Base-by-base conservation (phyloP, 2,329 filamentous ascomycete species). In the Elsinoe arachidis region DNA sequence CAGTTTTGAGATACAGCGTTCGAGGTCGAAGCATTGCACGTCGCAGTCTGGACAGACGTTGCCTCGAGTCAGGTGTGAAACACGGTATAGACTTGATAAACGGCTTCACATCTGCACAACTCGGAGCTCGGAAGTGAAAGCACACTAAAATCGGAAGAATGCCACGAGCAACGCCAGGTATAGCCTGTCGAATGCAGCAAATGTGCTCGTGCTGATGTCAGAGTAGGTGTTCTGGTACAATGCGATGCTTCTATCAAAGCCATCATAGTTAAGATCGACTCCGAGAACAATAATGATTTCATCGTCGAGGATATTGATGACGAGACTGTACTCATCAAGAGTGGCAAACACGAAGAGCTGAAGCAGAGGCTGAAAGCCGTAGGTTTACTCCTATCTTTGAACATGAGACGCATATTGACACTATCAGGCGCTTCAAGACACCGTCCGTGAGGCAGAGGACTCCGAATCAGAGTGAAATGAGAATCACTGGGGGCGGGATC, bases 161-260 rank as follows among this genome's bases (percentile, higher is more conserved):
- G 64, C 64, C 64, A 21, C 60, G 63, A 26, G 64, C 64, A 15
- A 61, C 61, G 15, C 59, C 61, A 56, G 64, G 64, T 66, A 61
- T 39, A 56, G 2, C 3, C 5, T 5, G 21, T 58, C 15, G 30
- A 26, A 2, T 14, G 12, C 14, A 15, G 21, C 6, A 26, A 10
- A 23, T 39, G 21, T 47, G 10, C 26, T 11, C 11, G 3, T 53
- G 34, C 12, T 53, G 26, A 53, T 53, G 10, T 9, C 10, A n/a
- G 14, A 5, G 2, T 35, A 70, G 87, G 87, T 61, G 84, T 88
- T 26, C 79, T 92, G 62, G 83, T 92, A 71, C 83, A 90, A 71
- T 90, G 86, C 72, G 88, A 92, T 69, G 85, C 88, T n/a, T 88
- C 86, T 44, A 90, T 92, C 78, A 91, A 90, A 73, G 87, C 88